phyloP scores from a whole-genome alignment of 805 yeast genomes.

The Starmera pachycereana region DNA sequence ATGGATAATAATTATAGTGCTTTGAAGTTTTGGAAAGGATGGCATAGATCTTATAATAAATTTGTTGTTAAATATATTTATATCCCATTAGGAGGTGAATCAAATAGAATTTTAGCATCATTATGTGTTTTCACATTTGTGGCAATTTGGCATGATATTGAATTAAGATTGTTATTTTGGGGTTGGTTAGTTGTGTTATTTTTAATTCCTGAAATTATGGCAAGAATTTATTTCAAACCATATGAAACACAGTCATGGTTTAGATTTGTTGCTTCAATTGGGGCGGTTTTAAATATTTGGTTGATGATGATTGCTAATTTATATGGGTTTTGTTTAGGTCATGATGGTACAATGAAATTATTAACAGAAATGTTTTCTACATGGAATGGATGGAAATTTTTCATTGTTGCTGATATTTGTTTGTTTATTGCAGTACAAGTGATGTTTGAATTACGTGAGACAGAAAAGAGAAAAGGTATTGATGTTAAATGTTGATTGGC shows the following conservation, averaged over 20 bases:
- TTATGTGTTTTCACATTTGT: conserved; percentile 88
- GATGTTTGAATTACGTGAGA: conserved; percentile 88
- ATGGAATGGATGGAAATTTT: conserved; percentile 51
- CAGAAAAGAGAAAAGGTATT: conserved; percentile 76
- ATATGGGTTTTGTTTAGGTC: conserved; percentile 89
- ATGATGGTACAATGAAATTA: conserved; percentile 67
- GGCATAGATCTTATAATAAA: conserved; percentile 92
- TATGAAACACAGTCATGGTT: conserved; percentile 51
- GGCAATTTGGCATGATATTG: conserved; percentile 97
- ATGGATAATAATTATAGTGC: conserved; percentile 92
- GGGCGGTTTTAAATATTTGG: conserved; percentile 89
- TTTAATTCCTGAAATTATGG: conserved; percentile 73
- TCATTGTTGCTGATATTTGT: conserved; percentile 48
- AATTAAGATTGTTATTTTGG: conserved; percentile 80
- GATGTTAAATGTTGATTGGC: conserved; percentile 55
- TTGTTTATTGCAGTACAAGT: conserved; percentile 82
- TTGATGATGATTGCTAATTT: conserved; percentile 96
- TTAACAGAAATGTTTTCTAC: conserved; percentile 67
- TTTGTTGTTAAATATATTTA: conserved; percentile 88
- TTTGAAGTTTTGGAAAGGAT: conserved; percentile 94
- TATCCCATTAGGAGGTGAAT: conserved; percentile 82
- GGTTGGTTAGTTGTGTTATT: conserved; percentile 91
- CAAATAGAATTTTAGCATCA: conserved; percentile 61
- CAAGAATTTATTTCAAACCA: conserved; percentile 32
- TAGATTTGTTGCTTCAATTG: conserved; percentile 73